Evolutionary conservation across 805 yeast species (phyloP).

Genomic region (Priceomyces haplophilus): DNA sequence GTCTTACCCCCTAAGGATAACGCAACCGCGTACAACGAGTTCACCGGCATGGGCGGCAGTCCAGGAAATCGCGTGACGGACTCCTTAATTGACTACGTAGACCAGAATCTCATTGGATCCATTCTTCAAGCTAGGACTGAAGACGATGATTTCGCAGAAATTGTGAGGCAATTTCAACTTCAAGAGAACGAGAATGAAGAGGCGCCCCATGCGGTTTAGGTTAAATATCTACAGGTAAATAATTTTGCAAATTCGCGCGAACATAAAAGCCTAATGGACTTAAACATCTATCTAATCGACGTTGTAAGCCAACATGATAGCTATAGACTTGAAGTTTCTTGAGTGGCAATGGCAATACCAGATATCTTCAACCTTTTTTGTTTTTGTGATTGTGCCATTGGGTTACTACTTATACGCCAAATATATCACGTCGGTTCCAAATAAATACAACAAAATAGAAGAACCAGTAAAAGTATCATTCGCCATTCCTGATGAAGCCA

Average conservation of each 20-base stretch:
- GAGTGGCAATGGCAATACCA: constrained; percentile 46
- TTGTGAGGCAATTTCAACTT: constrained; percentile 20
- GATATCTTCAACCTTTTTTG: constrained; percentile 42
- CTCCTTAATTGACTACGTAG: constrained; percentile 41
- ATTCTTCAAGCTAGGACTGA: constrained; percentile 36
- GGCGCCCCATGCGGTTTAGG: constrained; percentile 5
- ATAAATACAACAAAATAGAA: constrained; percentile 41
- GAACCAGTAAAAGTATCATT: constrained; percentile 48
- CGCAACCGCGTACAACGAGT: constrained; percentile 36
- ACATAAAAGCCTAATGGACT: not conserved
- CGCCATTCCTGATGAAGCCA: constrained; percentile 70
- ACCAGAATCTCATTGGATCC: constrained; percentile 44
- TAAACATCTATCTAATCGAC: not conserved
- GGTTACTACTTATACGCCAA: constrained; percentile 33
- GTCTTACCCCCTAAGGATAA: constrained; percentile 58
- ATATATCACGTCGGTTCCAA: constrained; percentile 37
- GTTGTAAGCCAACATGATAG: constrained; percentile 28
- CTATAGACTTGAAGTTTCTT: constrained; percentile 38
- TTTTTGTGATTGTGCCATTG: constrained; percentile 36
- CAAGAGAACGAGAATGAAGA: constrained; percentile 10
- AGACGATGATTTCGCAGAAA: constrained; percentile 23
- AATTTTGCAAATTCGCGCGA: not conserved
- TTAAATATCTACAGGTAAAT: not conserved
- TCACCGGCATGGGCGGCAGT: constrained; percentile 23
- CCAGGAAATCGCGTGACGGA: constrained; percentile 21